phyloP scores from a whole-genome alignment of 768 basidiomycete genomes.

The Leccinum sublutescens region DNA sequence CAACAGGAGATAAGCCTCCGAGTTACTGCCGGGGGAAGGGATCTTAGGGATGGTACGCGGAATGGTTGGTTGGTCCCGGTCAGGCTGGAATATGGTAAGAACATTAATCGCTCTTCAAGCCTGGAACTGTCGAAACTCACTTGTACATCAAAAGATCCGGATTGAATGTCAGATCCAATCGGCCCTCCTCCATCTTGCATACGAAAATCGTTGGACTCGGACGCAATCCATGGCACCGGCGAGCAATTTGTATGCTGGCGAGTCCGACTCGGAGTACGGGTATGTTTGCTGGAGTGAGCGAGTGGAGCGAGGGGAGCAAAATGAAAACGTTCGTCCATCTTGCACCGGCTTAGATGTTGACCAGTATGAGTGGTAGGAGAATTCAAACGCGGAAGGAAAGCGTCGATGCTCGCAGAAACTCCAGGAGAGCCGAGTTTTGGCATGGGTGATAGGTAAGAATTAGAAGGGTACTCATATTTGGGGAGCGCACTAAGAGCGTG shows the following conservation, averaged over 20 bases:
- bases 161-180: background rate
- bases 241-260: too few relatives aligned
- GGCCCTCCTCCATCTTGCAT: background rate
- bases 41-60: background rate
- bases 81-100: too few relatives aligned
- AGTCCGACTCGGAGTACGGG: too few relatives aligned
- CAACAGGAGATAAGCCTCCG: background rate
- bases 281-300: too few relatives aligned
- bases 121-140: too few relatives aligned
- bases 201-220: background rate
- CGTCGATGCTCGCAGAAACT: too few relatives aligned
- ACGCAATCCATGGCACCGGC: too few relatives aligned
- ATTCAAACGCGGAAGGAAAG: background rate
- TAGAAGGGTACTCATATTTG: too few relatives aligned
- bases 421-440: background rate
- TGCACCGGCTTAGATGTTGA: background rate
- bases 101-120: too few relatives aligned
- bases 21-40: background rate
- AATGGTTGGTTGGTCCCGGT: too few relatives aligned
- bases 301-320: background rate
- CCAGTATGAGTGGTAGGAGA: background rate
- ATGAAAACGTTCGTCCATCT: background rate
- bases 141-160: too few relatives aligned
- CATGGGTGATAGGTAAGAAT: background rate
- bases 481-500: too few relatives aligned